Conservation (phyloP, 371 early-diverging fungal genomes). For the Zychaea mexicana region DNA sequence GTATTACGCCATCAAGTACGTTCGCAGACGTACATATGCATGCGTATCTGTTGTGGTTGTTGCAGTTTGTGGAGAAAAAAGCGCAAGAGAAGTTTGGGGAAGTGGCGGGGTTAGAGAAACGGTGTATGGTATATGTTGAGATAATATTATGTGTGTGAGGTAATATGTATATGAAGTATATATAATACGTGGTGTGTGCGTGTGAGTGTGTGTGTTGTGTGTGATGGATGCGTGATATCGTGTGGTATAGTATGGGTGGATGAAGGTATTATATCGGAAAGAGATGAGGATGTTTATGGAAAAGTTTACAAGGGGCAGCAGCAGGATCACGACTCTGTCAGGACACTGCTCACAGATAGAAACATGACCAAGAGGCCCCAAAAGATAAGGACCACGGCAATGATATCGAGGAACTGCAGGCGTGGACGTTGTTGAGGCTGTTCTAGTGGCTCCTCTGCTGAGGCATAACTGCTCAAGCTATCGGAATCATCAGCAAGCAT, state of each 20-base stretch:
- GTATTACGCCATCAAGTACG: background rate
- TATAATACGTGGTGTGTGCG: too few species aligned
- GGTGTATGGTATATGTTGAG: too few species aligned
- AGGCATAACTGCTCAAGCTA: background rate
- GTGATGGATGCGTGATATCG: too few species aligned
- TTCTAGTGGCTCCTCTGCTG: background rate
- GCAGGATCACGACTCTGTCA: constrained; percentile 12
- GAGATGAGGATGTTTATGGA: background rate
- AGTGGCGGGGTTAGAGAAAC: too few species aligned
- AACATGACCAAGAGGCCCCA: constrained; percentile 46
- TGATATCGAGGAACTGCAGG: constrained; percentile 24
- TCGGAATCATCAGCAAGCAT: constrained; percentile 9
- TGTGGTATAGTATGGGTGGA: too few species aligned
- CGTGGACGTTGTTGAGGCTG: background rate
- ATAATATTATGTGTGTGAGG: too few species aligned
- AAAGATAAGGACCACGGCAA: constrained; percentile 32
- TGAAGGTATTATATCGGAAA: too few species aligned
- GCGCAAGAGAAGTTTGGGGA: background rate
- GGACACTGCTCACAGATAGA: constrained; percentile 17
- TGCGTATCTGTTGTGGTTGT: background rate
- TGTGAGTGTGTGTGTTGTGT: too few species aligned
- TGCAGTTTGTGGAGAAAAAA: background rate
- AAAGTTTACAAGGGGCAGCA: too few species aligned
- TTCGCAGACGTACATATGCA: background rate
- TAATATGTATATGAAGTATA: too few species aligned